Conservation (phyloP, 352 stramenopile species). For the Phytophthora europaea region DNA sequence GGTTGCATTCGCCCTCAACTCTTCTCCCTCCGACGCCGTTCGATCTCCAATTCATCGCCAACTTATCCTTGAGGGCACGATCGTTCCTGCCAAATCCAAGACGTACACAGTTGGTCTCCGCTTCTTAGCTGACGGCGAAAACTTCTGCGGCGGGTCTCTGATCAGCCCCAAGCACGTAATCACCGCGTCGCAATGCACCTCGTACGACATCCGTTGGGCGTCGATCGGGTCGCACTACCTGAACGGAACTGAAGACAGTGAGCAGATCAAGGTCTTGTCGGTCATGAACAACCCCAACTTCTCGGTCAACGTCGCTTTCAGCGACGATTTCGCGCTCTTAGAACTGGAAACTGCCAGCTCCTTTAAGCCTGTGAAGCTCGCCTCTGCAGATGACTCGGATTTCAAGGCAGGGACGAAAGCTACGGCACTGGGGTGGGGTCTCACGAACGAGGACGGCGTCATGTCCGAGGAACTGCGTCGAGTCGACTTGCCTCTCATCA, state of each 20-base stretch:
- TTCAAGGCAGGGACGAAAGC: constrained; percentile 23
- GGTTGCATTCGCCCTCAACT: not conserved
- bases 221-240: not conserved
- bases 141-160: not conserved
- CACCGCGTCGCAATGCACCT: not conserved
- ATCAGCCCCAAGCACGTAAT: not conserved
- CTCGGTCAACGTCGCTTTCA: not conserved
- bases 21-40: not conserved
- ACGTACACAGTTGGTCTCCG: not conserved
- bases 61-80: not conserved
- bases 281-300: constrained; percentile 1
- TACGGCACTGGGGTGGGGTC: constrained; percentile 29
- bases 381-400: constrained; percentile 29
- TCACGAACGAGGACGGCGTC: not conserved
- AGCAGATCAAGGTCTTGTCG: constrained; percentile 3
- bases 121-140: not conserved
- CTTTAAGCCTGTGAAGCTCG: constrained; percentile 37
- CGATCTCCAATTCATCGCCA: not conserved
- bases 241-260: not conserved
- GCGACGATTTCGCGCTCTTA: constrained; percentile 42
- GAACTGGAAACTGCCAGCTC: constrained; percentile 39
- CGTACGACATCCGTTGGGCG: not conserved
- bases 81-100: not conserved
- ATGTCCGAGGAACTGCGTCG: constrained; percentile 26
- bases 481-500: constrained; percentile 40